A percentile compares a stretch with the other conserved stretches of the same genome.
These are phyloP conservation scores for Aspergillus homomorphus DNA, from an alignment of 495 filamentous ascomycete species.

Conservation along the genomic window DNA sequence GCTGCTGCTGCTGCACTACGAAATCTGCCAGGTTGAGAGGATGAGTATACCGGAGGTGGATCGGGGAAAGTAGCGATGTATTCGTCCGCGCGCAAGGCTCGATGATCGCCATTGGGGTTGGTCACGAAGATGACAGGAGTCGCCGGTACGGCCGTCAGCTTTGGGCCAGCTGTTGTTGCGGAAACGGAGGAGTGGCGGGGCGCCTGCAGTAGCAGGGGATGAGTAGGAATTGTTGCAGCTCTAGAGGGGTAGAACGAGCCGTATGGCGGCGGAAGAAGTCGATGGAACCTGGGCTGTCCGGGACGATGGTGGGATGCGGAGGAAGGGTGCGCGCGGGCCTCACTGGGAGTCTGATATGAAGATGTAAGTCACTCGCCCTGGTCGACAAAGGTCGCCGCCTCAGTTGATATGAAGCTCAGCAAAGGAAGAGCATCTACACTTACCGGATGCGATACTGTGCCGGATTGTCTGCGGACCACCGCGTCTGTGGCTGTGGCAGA, in stretches of 20 bases:
- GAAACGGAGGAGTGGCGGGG: no score
- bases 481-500: no score
- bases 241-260: neutral
- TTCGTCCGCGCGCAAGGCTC: neutral
- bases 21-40: neutral
- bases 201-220: neutral
- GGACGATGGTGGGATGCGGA: no score
- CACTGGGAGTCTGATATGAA: neutral
- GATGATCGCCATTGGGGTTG: neutral
- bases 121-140: neutral
- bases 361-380: no score
- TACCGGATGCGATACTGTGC: no score
- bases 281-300: neutral
- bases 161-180: neutral
- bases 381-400: no score
- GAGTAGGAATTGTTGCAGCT: neutral
- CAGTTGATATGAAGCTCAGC: no score
- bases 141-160: neutral
- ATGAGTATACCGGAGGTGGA: neutral
- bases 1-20: neutral
- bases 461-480: no score
- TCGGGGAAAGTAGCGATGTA: neutral
- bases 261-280: neutral
- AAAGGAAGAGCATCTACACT: no score
- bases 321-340: neutral